Conservation (phyloP, 192 early-diverging fungal species). For the Chytriomyces confervae region DNA sequence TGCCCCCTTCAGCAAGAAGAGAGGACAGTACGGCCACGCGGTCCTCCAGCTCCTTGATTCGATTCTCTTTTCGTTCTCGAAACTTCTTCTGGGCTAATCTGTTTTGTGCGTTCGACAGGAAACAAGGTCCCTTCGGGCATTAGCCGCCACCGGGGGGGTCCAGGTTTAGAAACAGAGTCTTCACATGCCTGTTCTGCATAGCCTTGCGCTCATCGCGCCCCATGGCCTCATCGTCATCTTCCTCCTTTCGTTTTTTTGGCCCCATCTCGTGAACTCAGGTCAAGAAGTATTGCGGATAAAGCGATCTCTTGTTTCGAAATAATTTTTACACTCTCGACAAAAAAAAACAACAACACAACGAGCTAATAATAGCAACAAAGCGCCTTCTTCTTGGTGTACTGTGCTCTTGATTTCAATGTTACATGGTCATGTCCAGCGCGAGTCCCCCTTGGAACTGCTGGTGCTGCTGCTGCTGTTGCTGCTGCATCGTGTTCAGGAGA, state of each 20-base stretch:
- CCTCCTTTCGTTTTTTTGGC: neutral
- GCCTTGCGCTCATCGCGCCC: conserved; percentile 3
- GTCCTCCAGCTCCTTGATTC: neutral
- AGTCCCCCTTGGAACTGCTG: neutral
- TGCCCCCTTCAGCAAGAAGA: neutral
- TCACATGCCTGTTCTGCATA: neutral
- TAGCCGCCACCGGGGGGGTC: neutral
- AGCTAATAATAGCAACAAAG: neutral
- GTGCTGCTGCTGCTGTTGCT: neutral
- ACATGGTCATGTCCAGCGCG: neutral
- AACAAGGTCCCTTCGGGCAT: neutral
- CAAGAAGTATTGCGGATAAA: no score
- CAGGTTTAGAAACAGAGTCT: neutral
- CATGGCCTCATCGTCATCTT: neutral
- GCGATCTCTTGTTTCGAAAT: no score
- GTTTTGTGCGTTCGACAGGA: neutral
- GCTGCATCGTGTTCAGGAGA: neutral
- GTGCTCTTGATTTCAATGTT: neutral
- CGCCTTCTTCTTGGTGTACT: neutral
- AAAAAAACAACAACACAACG: neutral
- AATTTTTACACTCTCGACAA: neutral
- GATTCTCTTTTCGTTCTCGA: neutral
- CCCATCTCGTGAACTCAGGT: no score
- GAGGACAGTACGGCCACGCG: neutral
- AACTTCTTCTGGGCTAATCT: conserved; percentile 1